These are phyloP conservation scores for Lentinula guzmanii DNA, from an alignment of 768 basidiomycete genomes.

Conservation along the genomic window DNA sequence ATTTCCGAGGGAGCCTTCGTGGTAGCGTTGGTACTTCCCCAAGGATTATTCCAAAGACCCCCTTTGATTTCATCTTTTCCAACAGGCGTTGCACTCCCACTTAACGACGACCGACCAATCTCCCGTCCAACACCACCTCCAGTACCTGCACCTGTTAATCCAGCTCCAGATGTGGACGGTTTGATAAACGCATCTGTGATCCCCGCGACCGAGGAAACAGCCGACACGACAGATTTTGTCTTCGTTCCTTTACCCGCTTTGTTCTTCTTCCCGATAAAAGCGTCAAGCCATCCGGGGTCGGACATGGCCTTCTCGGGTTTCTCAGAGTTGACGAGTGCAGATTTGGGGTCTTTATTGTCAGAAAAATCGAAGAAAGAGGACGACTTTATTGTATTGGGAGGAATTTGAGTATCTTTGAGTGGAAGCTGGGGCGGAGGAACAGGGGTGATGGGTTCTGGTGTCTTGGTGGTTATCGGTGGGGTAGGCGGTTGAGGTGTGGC, in stretches of 20 bases:
- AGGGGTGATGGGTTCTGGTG: not conserved
- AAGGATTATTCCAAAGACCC: not conserved
- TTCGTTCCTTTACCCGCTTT: not conserved
- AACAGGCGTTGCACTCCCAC: not conserved
- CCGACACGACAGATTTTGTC: not conserved
- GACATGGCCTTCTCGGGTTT: constrained; percentile 1
- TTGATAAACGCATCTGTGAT: not conserved
- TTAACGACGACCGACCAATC: not conserved
- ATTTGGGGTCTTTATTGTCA: not conserved
- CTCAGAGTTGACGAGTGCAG: not conserved
- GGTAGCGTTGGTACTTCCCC: not conserved
- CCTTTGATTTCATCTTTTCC: not conserved
- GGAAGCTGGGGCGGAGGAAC: not conserved
- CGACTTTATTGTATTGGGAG: not conserved
- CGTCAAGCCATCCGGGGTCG: not conserved
- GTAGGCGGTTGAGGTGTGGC: not conserved
- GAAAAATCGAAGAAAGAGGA: not conserved
- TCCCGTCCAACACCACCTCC: not conserved
- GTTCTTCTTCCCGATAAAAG: not conserved
- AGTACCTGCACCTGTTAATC: not conserved
- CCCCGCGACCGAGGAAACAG: not conserved
- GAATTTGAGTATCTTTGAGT: not conserved
- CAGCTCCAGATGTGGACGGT: not conserved
- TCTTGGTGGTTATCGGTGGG: not conserved
- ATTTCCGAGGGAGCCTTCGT: not conserved